Percentiles rank a stretch among this genome's conserved stretches.
Evolutionary conservation across 345 rosid species (phyloP).

Genomic region (Moricandia arvensis): DNA sequence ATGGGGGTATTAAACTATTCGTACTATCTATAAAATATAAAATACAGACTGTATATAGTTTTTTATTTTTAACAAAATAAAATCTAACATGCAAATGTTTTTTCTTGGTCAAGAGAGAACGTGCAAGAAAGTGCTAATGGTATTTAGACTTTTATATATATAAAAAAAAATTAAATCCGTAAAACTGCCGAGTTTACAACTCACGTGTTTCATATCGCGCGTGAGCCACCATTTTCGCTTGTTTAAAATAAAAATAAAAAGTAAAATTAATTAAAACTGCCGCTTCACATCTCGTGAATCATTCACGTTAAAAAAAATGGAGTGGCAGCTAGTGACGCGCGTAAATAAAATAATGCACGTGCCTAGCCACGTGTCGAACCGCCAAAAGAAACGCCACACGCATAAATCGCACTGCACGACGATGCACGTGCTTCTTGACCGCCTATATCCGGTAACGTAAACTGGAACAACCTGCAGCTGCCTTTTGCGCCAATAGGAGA

Average conservation of each 20-base stretch:
- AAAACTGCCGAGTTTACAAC: background rate
- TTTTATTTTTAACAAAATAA: background rate
- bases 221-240: constrained; percentile 15
- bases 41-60: background rate
- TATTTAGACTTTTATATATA: background rate
- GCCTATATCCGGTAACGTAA: constrained; percentile 25
- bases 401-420: constrained; percentile 7
- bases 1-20: constrained; percentile 19
- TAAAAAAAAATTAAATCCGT: background rate
- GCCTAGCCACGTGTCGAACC: constrained; percentile 16
- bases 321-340: constrained; percentile 27
- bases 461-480: constrained; percentile 23
- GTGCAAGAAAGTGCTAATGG: constrained; percentile 25
- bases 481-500: constrained; percentile 23
- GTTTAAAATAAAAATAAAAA: background rate
- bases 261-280: constrained; percentile 3
- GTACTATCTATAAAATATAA: background rate
- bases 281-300: constrained; percentile 32
- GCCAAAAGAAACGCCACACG: constrained; percentile 13
- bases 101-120: constrained; percentile 28
- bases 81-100: constrained; percentile 18
- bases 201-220: background rate
- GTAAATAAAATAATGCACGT: constrained; percentile 23
- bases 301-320: constrained; percentile 15
- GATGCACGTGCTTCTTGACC: constrained; percentile 44